These are phyloP conservation scores for Calonectria hawksworthii DNA, from an alignment of 2,329 filamentous ascomycete species.

Conservation along the genomic window DNA sequence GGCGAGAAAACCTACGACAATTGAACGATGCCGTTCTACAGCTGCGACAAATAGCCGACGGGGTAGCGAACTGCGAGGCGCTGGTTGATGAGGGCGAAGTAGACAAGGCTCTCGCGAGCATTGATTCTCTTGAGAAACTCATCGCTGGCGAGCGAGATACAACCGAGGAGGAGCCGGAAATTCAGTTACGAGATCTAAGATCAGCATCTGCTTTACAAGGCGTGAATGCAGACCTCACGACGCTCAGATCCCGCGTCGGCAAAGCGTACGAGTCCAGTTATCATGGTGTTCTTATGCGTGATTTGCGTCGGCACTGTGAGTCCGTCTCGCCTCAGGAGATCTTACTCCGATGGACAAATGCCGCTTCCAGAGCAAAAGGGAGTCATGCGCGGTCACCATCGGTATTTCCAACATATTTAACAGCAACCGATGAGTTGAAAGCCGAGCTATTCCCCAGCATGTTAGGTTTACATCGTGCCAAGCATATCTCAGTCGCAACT, in stretches of 20 bases:
- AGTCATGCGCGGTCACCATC: slow-evolving; percentile 76
- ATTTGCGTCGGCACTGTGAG: slow-evolving; percentile 85
- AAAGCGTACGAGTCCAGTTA: slow-evolving; percentile 89
- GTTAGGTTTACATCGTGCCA: slow-evolving; percentile 83
- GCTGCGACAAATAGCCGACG: slow-evolving; percentile 82
- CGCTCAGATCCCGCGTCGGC: slow-evolving; percentile 84
- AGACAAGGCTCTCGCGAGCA: slow-evolving; percentile 81
- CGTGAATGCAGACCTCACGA: slow-evolving; percentile 81
- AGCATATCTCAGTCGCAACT: slow-evolving; percentile 85
- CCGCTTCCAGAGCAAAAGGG: slow-evolving; percentile 80
- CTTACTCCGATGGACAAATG: slow-evolving; percentile 85
- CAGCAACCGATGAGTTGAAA: slow-evolving; percentile 78
- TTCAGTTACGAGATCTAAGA: slow-evolving; percentile 76
- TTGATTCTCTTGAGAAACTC: slow-evolving; percentile 83
- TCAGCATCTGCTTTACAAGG: slow-evolving; percentile 84
- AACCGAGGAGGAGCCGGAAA: slow-evolving; percentile 46
- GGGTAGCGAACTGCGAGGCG: slow-evolving; percentile 81
- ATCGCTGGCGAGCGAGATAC: slow-evolving; percentile 78
- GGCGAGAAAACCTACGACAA: slow-evolving; percentile 86
- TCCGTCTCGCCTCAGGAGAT: slow-evolving; percentile 80
- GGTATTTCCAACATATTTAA: slow-evolving; percentile 83
- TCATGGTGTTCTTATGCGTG: slow-evolving; percentile 80
- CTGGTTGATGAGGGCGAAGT: slow-evolving; percentile 88
- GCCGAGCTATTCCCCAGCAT: slow-evolving; percentile 78
- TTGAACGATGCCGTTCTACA: slow-evolving; percentile 88